These are phyloP conservation scores for Oleoguttula mirabilis DNA, from an alignment of 495 filamentous ascomycete species.

Conservation along the genomic window DNA sequence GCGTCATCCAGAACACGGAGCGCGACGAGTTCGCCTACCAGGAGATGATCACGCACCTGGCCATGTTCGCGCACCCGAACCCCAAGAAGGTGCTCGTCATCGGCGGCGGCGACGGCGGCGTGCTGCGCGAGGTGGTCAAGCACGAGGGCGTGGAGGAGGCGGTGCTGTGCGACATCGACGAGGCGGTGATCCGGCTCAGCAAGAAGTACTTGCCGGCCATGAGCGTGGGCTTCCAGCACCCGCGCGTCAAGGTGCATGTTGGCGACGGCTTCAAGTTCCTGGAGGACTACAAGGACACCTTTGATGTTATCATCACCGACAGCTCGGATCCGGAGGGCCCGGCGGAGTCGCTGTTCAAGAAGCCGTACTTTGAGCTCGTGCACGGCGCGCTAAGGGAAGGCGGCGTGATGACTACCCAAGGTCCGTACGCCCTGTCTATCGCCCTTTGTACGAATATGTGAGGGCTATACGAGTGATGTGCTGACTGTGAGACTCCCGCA, in stretches of 20 bases:
- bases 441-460: not conserved
- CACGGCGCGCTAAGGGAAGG: slow-evolving; percentile 79
- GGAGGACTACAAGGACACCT: slow-evolving; percentile 80
- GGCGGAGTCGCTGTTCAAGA: slow-evolving; percentile 92
- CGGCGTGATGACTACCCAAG: slow-evolving; percentile 99
- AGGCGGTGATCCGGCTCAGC: slow-evolving; percentile 96
- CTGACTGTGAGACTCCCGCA: slow-evolving; percentile 37
- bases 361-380: slow-evolving; percentile 93
- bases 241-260: slow-evolving; percentile 78
- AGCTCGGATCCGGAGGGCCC: slow-evolving; percentile 95
- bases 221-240: slow-evolving; percentile 84
- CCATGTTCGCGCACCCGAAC: slow-evolving; percentile 96
- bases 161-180: slow-evolving; percentile 94
- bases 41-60: slow-evolving; percentile 99
- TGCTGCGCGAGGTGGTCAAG: slow-evolving; percentile 96
- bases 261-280: slow-evolving; percentile 98
- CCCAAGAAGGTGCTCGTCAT: slow-evolving; percentile 98
- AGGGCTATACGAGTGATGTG: slow-evolving; percentile 3
- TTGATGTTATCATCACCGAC: slow-evolving; percentile 99
- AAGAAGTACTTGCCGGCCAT: slow-evolving; percentile 97
- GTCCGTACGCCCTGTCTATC: slow-evolving; percentile 59
- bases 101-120: slow-evolving; percentile 91
- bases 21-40: slow-evolving; percentile 94
- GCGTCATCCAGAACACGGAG: slow-evolving; percentile 97
- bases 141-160: slow-evolving; percentile 85